These are phyloP conservation scores for Ceratocystis huliohia DNA, from an alignment of 2,329 filamentous ascomycete species.

Conservation along the genomic window DNA sequence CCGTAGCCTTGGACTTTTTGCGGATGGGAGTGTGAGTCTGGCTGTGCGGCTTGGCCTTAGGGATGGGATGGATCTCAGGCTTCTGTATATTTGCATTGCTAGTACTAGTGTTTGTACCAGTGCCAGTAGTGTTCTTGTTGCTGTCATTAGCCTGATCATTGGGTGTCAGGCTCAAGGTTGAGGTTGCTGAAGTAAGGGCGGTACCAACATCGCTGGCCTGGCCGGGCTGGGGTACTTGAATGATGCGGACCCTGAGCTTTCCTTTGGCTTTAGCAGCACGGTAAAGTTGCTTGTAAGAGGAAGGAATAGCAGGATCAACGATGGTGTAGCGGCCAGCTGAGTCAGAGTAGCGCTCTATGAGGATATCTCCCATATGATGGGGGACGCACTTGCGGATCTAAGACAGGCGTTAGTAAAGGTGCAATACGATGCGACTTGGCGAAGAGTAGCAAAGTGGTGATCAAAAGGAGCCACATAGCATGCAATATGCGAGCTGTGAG, in stretches of 20 bases:
- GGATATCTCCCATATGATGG: conserved; percentile 42
- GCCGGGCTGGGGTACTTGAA: conserved; percentile 24
- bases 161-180: background rate
- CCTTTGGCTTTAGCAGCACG: conserved; percentile 95
- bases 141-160: background rate
- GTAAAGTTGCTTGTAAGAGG: conserved; percentile 85
- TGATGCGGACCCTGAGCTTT: conserved; percentile 81
- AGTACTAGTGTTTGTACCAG: too few species aligned
- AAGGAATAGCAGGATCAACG: background rate
- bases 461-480: too few species aligned
- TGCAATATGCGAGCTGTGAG: too few species aligned
- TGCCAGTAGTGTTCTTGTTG: background rate
- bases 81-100: background rate
- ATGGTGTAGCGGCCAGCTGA: conserved; percentile 58
- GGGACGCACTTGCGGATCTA: conserved; percentile 59
- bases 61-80: background rate
- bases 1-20: background rate
- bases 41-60: background rate
- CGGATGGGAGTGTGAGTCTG: background rate
- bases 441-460: conserved; percentile 21
- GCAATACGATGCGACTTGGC: background rate
- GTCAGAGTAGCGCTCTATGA: conserved; percentile 90
- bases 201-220: background rate
- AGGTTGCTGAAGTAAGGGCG: background rate
- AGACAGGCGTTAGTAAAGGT: background rate